Base-by-base conservation (phyloP, 305 asterid genomes). In the Caryopteris hybrid region DNA sequence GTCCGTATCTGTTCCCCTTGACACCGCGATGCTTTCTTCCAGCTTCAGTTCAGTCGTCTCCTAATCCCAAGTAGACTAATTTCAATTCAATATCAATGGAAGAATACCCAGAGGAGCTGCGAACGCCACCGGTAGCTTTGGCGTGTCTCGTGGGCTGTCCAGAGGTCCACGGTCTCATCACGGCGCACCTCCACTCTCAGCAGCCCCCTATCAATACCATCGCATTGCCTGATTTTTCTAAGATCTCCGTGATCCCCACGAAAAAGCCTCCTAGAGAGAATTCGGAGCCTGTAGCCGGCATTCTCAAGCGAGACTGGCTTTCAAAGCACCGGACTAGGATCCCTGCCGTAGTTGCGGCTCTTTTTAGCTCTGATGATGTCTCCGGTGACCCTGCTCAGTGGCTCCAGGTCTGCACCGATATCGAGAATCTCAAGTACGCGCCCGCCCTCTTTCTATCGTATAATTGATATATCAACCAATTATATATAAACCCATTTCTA, bases 201-300 rank as follows among this genome's bases (percentile, higher is more conserved):
- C 96, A 91, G 71, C 97, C 96, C 10, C 97, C 99, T 0, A 84
- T 91, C 25, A 88, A 94, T 53, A 74, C 97, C 39, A 86, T 94
- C 75, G 99, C 99, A 56, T 80, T 93, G 77, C 99, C 99, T 6
- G 96, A 91, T 87, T 85, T 90, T 87, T 85, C 99, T 10, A 91
- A 85, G 89, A 87, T 94, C 83, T 75, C 90, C 3, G 66, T 91
- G n/a, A 84, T 93, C 61, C 80, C 96, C 43, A 70, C 73, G 0
- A 78, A 76, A 69, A 87, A 74, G 74, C 73, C 80, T 23, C 79
- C 81, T 0, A 75, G 81, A 39, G 97, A 93, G 5, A 75, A 11
- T 66, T 56, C 84, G 2, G 82, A 84, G 29, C 77, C 82, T 21
- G 78, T 78, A 0, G 60, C 68, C 46, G 99, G 99, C 22, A 86